Evolutionary conservation across 2,329 filamentous ascomycete species (phyloP).

Genomic region (Kalaharituber pfeilii): DNA sequence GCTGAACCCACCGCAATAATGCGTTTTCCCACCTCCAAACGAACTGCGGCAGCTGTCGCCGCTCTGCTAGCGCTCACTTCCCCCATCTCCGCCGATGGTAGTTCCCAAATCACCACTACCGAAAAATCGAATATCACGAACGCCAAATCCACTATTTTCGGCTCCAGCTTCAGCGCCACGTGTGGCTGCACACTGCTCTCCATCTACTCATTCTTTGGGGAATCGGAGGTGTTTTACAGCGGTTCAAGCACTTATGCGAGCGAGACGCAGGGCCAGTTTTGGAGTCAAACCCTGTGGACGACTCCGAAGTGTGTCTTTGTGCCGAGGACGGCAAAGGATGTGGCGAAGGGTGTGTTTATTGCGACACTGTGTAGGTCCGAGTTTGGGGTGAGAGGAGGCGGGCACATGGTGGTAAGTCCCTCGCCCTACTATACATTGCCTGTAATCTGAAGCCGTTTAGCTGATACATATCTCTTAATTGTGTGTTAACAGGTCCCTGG

Average conservation of each 20-base stretch:
- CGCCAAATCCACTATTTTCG: background rate
- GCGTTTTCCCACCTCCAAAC: no score
- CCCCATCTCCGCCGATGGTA: no score
- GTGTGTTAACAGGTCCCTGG: no score
- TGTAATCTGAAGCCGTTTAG: no score
- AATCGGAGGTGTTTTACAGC: background rate
- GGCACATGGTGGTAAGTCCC: no score
- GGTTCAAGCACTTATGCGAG: background rate
- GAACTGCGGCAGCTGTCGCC: no score
- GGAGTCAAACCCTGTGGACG: background rate
- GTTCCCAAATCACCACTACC: background rate
- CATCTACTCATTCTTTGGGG: background rate
- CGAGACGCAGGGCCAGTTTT: background rate
- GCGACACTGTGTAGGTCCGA: constrained; percentile 12
- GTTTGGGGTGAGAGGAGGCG: constrained; percentile 24
- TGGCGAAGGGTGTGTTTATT: constrained; percentile 22
- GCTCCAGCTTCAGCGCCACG: background rate
- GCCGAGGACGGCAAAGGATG: constrained; percentile 21
- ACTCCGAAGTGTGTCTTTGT: constrained; percentile 19
- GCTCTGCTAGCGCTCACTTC: no score
- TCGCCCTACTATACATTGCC: no score
- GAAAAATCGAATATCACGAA: background rate
- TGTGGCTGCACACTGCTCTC: background rate
- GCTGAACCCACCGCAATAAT: no score
- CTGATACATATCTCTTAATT: no score